These are phyloP conservation scores for Bacterosira constricta DNA, from an alignment of 108 stramenopile species.

Conservation along the genomic window DNA sequence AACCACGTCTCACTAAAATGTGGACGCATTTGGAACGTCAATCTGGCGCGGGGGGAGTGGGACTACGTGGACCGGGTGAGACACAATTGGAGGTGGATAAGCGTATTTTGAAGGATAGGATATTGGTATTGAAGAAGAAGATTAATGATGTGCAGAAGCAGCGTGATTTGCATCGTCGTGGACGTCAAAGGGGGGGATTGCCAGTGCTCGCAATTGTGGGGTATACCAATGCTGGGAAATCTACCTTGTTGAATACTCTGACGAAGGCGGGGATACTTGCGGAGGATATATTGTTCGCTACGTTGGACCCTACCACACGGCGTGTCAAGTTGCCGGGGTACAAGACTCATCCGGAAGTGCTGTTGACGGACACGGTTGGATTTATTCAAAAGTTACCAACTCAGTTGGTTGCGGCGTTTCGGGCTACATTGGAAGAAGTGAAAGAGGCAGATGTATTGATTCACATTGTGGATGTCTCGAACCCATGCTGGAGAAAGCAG, in stretches of 20 bases:
- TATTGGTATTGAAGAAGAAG: slow-evolving; percentile 87
- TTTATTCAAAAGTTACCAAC: slow-evolving; percentile 98
- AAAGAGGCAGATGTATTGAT: slow-evolving; percentile 91
- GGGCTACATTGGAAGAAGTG: slow-evolving; percentile 96
- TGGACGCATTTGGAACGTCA: slow-evolving; percentile 97
- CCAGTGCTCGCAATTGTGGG: slow-evolving; percentile 91
- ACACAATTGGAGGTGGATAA: slow-evolving; percentile 95
- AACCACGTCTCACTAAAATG: slow-evolving; percentile 94
- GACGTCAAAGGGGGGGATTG: slow-evolving; percentile 73
- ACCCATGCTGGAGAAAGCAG: slow-evolving; percentile 87
- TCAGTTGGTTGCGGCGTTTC: slow-evolving; percentile 93
- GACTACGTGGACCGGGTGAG: slow-evolving; percentile 94
- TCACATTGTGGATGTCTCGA: slow-evolving; percentile 92
- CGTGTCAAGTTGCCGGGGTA: slow-evolving; percentile 91
- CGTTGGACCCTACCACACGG: slow-evolving; percentile 96
- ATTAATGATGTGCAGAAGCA: slow-evolving; percentile 92
- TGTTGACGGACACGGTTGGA: slow-evolving; percentile 97
- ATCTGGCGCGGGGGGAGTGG: slow-evolving; percentile 91
- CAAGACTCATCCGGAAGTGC: slow-evolving; percentile 92
- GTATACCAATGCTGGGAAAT: slow-evolving; percentile 97
- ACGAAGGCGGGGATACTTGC: slow-evolving; percentile 95
- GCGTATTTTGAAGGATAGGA: slow-evolving; percentile 90
- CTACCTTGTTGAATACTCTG: slow-evolving; percentile 87
- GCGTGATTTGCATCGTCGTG: slow-evolving; percentile 80
- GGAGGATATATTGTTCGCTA: slow-evolving; percentile 95